Evolutionary conservation across 192 early-diverging fungal genomes (phyloP).

Genomic region (Linnemannia exigua): DNA sequence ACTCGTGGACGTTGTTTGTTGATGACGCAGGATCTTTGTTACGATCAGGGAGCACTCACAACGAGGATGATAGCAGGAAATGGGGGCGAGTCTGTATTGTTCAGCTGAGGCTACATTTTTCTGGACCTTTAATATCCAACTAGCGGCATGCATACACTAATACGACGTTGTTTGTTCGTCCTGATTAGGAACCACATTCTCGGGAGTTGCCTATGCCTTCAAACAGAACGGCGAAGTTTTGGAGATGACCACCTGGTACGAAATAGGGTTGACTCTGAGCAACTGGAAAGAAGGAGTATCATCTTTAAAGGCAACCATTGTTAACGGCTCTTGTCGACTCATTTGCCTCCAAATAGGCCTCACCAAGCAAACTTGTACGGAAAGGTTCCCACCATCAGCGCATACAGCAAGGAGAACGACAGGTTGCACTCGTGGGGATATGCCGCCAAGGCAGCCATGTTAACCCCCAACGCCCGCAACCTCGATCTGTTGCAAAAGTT

Average conservation of each 20-base stretch:
- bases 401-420: constrained; percentile 55
- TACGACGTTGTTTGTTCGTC: too few relatives aligned
- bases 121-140: background rate
- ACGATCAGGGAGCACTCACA: background rate
- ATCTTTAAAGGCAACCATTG: background rate
- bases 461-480: constrained; percentile 51
- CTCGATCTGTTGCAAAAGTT: constrained; percentile 58
- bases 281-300: background rate
- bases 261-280: background rate
- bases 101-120: too few relatives aligned
- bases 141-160: background rate
- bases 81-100: too few relatives aligned
- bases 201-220: constrained; percentile 65
- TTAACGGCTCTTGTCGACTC: background rate
- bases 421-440: constrained; percentile 63
- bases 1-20: background rate
- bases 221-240: constrained; percentile 60
- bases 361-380: constrained; percentile 59
- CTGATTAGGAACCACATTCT: constrained; percentile 53
- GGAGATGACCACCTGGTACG: constrained; percentile 65
- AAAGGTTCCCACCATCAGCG: constrained; percentile 59
- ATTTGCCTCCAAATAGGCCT: constrained; percentile 21
- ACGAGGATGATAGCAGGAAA: background rate
- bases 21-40: background rate
- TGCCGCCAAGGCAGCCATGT: constrained; percentile 50